Conservation (phyloP, 176 grass and related monocot species). For the Musa itinerans region DNA sequence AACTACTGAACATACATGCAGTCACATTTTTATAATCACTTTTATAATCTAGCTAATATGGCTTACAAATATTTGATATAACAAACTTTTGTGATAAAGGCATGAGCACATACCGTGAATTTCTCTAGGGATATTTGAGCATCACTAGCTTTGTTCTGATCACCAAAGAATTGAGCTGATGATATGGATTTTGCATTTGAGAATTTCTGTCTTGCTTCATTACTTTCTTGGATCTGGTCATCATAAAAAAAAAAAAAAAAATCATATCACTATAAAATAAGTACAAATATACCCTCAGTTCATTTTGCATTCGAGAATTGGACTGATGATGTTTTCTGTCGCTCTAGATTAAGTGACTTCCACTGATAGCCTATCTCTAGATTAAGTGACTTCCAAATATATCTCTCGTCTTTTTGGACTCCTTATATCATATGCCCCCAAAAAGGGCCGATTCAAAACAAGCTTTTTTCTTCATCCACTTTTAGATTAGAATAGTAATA, state of each 20-base stretch:
- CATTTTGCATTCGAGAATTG: not conserved
- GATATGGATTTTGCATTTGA: conserved; percentile 99
- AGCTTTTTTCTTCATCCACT: not conserved
- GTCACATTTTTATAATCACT: no score
- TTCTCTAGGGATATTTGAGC: conserved; percentile 80
- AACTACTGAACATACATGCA: not conserved
- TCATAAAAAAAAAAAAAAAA: conserved; percentile 1
- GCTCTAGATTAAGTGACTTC: not conserved
- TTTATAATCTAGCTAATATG: not conserved
- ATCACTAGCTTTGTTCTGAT: conserved; percentile 49
- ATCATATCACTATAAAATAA: not conserved
- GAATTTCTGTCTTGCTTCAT: conserved; percentile 86
- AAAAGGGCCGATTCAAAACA: not conserved
- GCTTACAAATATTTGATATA: not conserved
- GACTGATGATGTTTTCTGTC: no score
- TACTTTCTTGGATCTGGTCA: conserved; percentile 66
- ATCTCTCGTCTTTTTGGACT: not conserved
- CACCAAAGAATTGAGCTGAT: conserved; percentile 85
- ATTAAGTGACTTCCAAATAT: not conserved
- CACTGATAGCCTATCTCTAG: not conserved
- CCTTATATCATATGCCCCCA: not conserved
- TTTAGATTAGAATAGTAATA: not conserved
- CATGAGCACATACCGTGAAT: conserved; percentile 50
- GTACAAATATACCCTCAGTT: not conserved
- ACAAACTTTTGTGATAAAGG: not conserved